Percentiles rank a stretch among this genome's conserved stretches.
Evolutionary conservation across 495 filamentous ascomycete species (phyloP).

Genomic region (Aspergillus leporis): DNA sequence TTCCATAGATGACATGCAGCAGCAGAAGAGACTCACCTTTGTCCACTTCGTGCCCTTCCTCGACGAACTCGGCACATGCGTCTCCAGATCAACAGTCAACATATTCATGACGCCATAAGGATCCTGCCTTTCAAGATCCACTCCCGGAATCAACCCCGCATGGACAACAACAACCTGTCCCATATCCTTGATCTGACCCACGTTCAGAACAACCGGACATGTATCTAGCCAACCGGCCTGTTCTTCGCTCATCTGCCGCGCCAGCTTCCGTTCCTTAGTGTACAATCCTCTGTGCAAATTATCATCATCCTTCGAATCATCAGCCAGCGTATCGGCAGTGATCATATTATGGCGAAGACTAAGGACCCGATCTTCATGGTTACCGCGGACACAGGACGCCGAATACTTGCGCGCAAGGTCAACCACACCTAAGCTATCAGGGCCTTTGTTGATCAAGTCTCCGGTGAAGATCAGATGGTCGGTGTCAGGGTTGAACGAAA

Average conservation of each 20-base stretch:
- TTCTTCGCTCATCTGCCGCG: conserved; percentile 51
- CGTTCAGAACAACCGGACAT: conserved; percentile 73
- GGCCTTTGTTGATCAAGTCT: conserved; percentile 87
- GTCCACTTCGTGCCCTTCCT: conserved; percentile 65
- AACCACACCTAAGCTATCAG: conserved; percentile 77
- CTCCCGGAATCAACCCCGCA: conserved; percentile 75
- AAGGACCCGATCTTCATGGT: conserved; percentile 87
- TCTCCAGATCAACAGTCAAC: conserved; percentile 69
- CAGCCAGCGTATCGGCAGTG: conserved; percentile 20
- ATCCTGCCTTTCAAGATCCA: conserved; percentile 72
- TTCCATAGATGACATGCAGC: background rate
- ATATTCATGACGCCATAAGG: conserved; percentile 87
- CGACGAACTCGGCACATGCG: conserved; percentile 58
- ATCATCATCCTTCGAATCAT: conserved; percentile 15
- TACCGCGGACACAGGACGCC: conserved; percentile 83
- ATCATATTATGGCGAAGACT: conserved; percentile 48
- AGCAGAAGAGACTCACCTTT: conserved; percentile 48
- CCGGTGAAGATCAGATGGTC: conserved; percentile 85
- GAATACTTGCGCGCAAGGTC: conserved; percentile 65
- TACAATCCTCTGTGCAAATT: conserved; percentile 24
- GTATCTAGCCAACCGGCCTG: conserved; percentile 69
- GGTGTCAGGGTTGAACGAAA: conserved; percentile 56
- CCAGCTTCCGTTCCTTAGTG: conserved; percentile 46
- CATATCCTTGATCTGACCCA: conserved; percentile 60
- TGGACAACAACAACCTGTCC: conserved; percentile 74